Base-by-base conservation (phyloP, 2,329 filamentous ascomycete genomes). In the Botrytis medusae region DNA sequence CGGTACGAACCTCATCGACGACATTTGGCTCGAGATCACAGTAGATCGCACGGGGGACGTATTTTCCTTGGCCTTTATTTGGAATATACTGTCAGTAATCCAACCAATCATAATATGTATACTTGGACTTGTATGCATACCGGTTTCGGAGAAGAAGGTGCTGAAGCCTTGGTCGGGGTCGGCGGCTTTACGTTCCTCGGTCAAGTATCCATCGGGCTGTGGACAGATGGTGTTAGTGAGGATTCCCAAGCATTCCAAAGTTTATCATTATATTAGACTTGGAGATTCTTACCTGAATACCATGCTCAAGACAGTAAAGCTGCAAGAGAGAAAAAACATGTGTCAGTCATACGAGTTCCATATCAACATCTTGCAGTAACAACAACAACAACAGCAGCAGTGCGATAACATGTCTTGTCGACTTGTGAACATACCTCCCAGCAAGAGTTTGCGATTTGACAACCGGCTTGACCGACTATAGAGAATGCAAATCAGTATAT, bases 301-400 rank as follows among this genome's bases (percentile, higher is more conserved):
- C 96, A 86, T 99, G 96, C 90, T 99, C 96, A 82, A 99, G 94
- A 87, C 96, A 99, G 91, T 99, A 99, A 77, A 99, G 93, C 96
- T 99, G 85, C 77, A 76, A 42, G 65, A 57, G 46, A 78, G 77
- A 79, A 78, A 81, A 76, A 75, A 79, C 74, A 75, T 61, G 57
- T 54, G 77, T 80, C 73, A 80, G 78, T 77, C 72, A 74, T 42
- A n/a, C 18, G n/a, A 57, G 37, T 22, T 57, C 65, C 65, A 32
- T 44, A 16, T 42, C 65, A n/a, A 32, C 29, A 57, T 69, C 46
- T 20, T 18, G 34, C 61, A 67, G 34, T 12, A 62, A 68, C n/a
- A 69, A 40, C 61, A 68, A 37, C 22, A 6, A 29, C 32, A 51
- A 71, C 29, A 69, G 60, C 32, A 51, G 69, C 29, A 69, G 60